A percentile compares a stretch with the other conserved stretches of the same genome.
Evolutionary conservation across 192 early-diverging fungal species (phyloP).

Genomic region (Coemansia sp.): DNA sequence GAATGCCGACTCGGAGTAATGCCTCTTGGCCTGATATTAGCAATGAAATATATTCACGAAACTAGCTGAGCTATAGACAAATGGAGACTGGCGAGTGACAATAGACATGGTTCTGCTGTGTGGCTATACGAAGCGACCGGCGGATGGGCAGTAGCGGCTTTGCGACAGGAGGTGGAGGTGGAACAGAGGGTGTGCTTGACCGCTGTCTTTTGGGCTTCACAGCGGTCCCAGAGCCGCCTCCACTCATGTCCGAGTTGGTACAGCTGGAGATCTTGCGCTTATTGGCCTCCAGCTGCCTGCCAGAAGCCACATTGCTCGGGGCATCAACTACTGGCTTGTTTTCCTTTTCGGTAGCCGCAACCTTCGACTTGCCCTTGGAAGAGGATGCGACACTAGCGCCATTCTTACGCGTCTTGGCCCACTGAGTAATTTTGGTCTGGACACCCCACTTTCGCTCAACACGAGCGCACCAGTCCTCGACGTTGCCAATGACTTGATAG

Average conservation of each 20-base stretch:
- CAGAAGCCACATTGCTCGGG: neutral
- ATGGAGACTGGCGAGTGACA: slow-evolving; percentile 13
- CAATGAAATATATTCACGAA: neutral
- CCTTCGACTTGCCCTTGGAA: slow-evolving; percentile 8
- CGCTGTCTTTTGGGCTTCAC: neutral
- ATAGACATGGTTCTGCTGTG: slow-evolving; percentile 13
- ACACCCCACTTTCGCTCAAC: slow-evolving; percentile 37
- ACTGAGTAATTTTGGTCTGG: slow-evolving; percentile 49
- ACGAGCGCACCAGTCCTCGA: slow-evolving; percentile 48
- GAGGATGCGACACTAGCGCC: neutral
- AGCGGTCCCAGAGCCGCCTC: neutral
- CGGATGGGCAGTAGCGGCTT: slow-evolving; percentile 8
- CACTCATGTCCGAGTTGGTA: neutral
- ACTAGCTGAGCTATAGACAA: slow-evolving; percentile 20
- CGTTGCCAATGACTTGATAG: slow-evolving; percentile 49
- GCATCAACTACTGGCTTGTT: neutral
- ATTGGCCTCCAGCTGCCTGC: neutral
- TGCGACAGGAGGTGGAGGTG: neutral
- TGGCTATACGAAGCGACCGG: slow-evolving; percentile 40
- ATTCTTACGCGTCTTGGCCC: slow-evolving; percentile 32
- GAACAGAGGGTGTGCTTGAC: neutral
- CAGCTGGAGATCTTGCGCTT: slow-evolving; percentile 4
- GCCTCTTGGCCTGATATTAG: too few relatives aligned
- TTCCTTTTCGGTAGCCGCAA: neutral
- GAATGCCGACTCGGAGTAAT: slow-evolving; percentile 13